A percentile compares a stretch with the other conserved stretches of the same genome.
Evolutionary conservation across 139 green algal genomes (phyloP).

Genomic region (Edaphochlamys debaryana): DNA sequence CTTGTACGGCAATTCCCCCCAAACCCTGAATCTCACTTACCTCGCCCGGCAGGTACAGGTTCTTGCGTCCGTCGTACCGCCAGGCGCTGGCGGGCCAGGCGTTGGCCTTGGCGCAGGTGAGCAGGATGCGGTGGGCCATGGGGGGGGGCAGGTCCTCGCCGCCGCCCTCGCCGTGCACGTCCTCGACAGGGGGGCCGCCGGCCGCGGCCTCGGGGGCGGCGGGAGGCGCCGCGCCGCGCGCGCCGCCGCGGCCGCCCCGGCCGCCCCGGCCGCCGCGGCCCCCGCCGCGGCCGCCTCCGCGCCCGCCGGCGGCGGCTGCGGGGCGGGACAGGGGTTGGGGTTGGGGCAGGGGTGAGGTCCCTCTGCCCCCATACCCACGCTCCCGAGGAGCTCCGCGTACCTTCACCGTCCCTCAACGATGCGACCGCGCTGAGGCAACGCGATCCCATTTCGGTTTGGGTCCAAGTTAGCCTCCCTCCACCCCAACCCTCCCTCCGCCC

Average conservation of each 20-base stretch:
- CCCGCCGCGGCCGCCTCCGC: neutral
- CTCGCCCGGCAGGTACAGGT: constrained; percentile 43
- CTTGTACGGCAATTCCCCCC: too few relatives aligned
- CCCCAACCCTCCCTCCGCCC: too few relatives aligned
- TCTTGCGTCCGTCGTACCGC: constrained; percentile 52
- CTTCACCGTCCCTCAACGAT: too few relatives aligned
- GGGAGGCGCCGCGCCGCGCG: neutral
- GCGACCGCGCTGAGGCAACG: neutral
- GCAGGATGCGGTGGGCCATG: constrained; percentile 35
- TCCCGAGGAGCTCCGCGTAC: neutral
- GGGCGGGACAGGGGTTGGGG: neutral
- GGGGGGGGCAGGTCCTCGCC: constrained; percentile 28
- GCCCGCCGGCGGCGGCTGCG: too few relatives aligned
- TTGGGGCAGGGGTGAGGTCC: neutral
- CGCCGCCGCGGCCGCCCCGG: neutral
- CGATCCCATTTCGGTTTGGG: too few relatives aligned
- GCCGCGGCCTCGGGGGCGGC: neutral
- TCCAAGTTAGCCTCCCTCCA: too few relatives aligned
- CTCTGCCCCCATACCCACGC: neutral
- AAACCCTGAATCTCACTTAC: too few relatives aligned
- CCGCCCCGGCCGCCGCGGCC: neutral
- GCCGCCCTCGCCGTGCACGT: neutral
- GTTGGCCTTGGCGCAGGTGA: constrained; percentile 16
- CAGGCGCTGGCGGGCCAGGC: constrained; percentile 34
- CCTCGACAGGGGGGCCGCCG: neutral